Evolutionary conservation across 2,329 filamentous ascomycete genomes (phyloP).

Genomic region (Fusarium torreyae): DNA sequence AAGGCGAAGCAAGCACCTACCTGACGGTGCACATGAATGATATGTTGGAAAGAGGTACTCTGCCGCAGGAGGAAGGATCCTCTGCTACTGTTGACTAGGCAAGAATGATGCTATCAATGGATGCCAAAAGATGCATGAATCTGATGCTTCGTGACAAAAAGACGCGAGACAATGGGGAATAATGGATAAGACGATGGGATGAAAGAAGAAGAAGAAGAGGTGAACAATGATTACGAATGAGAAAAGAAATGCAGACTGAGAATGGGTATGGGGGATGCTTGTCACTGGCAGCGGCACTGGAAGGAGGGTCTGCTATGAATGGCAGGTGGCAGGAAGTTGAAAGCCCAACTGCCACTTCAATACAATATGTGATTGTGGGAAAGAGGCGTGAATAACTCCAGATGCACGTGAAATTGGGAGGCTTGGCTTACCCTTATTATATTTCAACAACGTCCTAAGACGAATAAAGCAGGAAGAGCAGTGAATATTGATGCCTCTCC

Average conservation of each 20-base stretch:
- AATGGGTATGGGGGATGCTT: neutral
- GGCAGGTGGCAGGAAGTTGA: slow-evolving; percentile 23
- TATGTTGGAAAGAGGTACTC: slow-evolving; percentile 39
- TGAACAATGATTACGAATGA: neutral
- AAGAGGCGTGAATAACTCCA: neutral
- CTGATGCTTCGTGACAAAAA: slow-evolving; percentile 20
- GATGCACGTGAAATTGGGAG: neutral
- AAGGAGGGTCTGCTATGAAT: slow-evolving; percentile 3
- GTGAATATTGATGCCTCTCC: neutral
- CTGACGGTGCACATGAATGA: slow-evolving; percentile 39
- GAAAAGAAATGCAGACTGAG: slow-evolving; percentile 18
- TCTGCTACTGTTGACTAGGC: slow-evolving; percentile 25
- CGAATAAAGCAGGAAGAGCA: neutral
- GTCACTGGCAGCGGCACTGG: slow-evolving; percentile 9
- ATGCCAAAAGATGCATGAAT: slow-evolving; percentile 28
- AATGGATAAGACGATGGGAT: slow-evolving; percentile 21
- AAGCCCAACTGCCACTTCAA: neutral
- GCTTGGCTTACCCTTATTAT: neutral
- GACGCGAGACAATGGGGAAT: slow-evolving; percentile 11
- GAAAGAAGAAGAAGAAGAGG: slow-evolving; percentile 27
- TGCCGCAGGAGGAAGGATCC: slow-evolving; percentile 31
- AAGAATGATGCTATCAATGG: slow-evolving; percentile 43
- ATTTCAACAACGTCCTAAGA: neutral
- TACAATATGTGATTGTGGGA: neutral
- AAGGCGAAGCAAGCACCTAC: slow-evolving; percentile 38